Conservation (phyloP, 1,139 yeast species). For the Saccharomyces hybrid region DNA sequence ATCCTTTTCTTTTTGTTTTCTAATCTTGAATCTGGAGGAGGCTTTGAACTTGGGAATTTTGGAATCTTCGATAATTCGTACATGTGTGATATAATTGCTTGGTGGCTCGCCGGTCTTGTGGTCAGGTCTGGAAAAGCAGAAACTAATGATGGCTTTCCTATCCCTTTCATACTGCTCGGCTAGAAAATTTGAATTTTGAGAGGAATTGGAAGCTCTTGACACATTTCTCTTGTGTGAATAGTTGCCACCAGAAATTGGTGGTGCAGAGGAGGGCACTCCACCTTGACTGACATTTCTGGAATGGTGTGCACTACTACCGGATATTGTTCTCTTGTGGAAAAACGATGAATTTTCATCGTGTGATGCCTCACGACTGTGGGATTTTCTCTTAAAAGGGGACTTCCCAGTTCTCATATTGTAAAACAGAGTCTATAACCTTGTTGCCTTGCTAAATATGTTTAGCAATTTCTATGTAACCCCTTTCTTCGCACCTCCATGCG, state of each 20-base stretch:
- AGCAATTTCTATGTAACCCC: background rate
- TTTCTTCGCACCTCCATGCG: background rate
- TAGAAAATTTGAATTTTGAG: slow-evolving; percentile 32
- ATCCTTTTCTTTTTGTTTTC: slow-evolving; percentile 41
- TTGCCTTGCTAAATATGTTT: background rate
- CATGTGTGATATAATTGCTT: slow-evolving; percentile 55
- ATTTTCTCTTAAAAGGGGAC: slow-evolving; percentile 31
- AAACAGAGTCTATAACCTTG: background rate
- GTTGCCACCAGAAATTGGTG: slow-evolving; percentile 12
- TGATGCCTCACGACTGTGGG: slow-evolving; percentile 31
- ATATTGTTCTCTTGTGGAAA: slow-evolving; percentile 19
- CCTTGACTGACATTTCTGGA: slow-evolving; percentile 3
- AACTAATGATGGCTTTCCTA: slow-evolving; percentile 37
- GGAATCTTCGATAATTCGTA: slow-evolving; percentile 47
- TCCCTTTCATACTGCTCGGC: slow-evolving; percentile 50
- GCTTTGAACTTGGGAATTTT: slow-evolving; percentile 40
- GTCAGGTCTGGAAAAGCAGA: slow-evolving; percentile 40
- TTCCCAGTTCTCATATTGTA: slow-evolving; percentile 12
- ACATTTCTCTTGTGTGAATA: slow-evolving; percentile 8
- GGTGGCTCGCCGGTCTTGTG: slow-evolving; percentile 33
- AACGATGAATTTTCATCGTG: slow-evolving; percentile 18
- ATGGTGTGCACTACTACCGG: slow-evolving; percentile 4
- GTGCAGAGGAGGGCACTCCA: slow-evolving; percentile 3
- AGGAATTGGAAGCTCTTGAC: slow-evolving; percentile 27
- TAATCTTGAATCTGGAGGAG: slow-evolving; percentile 37